Percentiles rank a stretch among this genome's conserved stretches.
Conservation (phyloP, 768 basidiomycete species). For the Leccinum olivaceopallidum region DNA sequence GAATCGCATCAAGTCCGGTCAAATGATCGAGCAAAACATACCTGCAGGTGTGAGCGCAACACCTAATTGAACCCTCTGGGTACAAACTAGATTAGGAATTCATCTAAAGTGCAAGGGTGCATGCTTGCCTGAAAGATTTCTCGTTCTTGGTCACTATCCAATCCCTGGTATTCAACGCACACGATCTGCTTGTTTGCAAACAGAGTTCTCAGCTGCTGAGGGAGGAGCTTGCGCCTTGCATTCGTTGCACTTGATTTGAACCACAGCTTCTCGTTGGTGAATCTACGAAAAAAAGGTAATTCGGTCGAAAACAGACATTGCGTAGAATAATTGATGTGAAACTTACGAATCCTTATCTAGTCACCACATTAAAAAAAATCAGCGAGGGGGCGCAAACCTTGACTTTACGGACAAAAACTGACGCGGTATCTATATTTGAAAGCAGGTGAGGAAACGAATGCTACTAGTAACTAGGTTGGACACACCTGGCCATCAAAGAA, state of each 20-base stretch:
- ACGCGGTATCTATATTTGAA: slow-evolving; percentile 42
- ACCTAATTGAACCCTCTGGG: slow-evolving; percentile 52
- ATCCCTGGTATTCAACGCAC: slow-evolving; percentile 53
- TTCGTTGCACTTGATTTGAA: slow-evolving; percentile 28
- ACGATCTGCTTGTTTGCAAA: slow-evolving; percentile 49
- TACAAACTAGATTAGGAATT: slow-evolving; percentile 1
- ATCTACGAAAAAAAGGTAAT: slow-evolving; percentile 11
- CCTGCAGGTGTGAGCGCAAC: slow-evolving; percentile 51
- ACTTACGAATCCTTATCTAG: slow-evolving; percentile 44
- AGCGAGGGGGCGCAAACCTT: slow-evolving; percentile 6
- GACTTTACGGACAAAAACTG: slow-evolving; percentile 19
- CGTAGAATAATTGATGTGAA: background rate
- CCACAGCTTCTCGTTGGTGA: slow-evolving; percentile 40
- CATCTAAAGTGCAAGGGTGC: background rate
- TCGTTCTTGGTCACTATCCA: slow-evolving; percentile 55
- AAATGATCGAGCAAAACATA: slow-evolving; percentile 19
- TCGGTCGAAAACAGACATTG: background rate
- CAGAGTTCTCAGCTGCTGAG: slow-evolving; percentile 33
- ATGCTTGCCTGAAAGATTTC: slow-evolving; percentile 60
- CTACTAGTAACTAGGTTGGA: background rate
- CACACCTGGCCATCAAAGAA: slow-evolving; percentile 58
- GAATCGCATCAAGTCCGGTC: background rate
- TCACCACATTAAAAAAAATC: background rate
- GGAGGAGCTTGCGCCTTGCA: slow-evolving; percentile 34
- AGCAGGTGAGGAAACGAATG: slow-evolving; percentile 5